phyloP scores from a whole-genome alignment of 2,329 filamentous ascomycete genomes.

The Diaporthe eres region DNA sequence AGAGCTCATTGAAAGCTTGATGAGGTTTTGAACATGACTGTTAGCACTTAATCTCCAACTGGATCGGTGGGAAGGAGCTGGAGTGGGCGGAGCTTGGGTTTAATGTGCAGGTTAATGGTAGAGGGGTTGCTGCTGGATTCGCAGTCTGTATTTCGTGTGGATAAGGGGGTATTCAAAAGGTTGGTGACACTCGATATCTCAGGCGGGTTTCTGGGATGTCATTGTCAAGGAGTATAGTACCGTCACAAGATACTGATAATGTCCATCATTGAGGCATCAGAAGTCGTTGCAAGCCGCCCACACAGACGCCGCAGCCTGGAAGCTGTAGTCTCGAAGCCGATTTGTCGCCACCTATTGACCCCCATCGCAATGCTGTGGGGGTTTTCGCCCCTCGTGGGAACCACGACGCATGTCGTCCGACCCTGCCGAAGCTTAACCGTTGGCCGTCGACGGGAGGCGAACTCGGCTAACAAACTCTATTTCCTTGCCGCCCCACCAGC shows the following conservation, averaged over 20 bases:
- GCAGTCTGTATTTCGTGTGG: conserved; percentile 15
- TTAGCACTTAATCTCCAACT: not conserved
- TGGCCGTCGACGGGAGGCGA: conserved; percentile 26
- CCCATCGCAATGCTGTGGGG: conserved; percentile 2
- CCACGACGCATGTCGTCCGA: conserved; percentile 20
- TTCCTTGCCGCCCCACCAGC: conserved; percentile 1
- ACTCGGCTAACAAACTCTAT: conserved; percentile 32
- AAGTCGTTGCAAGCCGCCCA: no score
- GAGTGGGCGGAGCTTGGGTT: conserved; percentile 7
- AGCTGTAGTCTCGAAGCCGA: not conserved
- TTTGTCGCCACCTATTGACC: conserved; percentile 13
- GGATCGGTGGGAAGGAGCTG: not conserved
- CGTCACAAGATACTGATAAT: not conserved
- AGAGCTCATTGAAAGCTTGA: not conserved
- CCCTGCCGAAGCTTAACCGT: conserved; percentile 31
- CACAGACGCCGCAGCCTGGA: not conserved
- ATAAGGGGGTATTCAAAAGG: conserved; percentile 1
- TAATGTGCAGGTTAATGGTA: conserved; percentile 27
- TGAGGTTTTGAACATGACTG: not conserved
- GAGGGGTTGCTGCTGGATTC: not conserved
- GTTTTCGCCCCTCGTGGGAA: conserved; percentile 4
- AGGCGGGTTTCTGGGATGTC: conserved; percentile 18
- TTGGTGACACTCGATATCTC: not conserved
- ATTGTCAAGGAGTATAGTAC: not conserved
- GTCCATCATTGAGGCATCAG: conserved; percentile 5